Base-by-base conservation (phyloP, 805 yeast genomes). In the Scheffersomyces stipitis region DNA sequence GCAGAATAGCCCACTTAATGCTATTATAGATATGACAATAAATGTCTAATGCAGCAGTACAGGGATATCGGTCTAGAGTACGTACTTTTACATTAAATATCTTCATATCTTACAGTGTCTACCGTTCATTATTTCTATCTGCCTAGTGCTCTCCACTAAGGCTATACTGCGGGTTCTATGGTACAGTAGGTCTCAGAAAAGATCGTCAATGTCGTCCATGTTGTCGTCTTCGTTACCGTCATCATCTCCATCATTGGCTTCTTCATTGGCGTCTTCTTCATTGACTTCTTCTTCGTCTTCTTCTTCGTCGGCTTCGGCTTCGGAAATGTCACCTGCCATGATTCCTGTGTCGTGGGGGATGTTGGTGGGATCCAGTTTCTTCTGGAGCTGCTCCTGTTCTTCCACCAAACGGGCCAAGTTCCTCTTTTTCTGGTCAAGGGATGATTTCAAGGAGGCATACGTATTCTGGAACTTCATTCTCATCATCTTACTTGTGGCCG, bases 401-500 rank as follows among this genome's bases (percentile, higher is more conserved):
- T 54, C 64, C 5, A 48, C 34, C 16, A 56, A 40, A 41, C 52
- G 60, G 27, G 54, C 52, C 49, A 89, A 66, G 51, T 83, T 88
- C 41, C 81, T 71, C 61, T 75, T 76, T 67, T 91, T 93, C 53
- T 80, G 73, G 37, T 88, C 96, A 41, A 88, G 73, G 50, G 91
- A 96, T 37, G 82, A 80, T 58, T 80, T 81, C 53, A 93, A 72
- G 42, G 90, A 81, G 40, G 74, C 76, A 34, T 87, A 85, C 34
- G 84, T 89, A 46, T 85, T 93, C 50, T 82, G 73, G 57, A 90
- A 86, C 64, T 97, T 82, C 60, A 83, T 85, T 54, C 83, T 80
- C 78, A 93, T 74, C 64, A 91, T 83, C 49, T 91, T 90, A 55
- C 88, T 88, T 33, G 80, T 73, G 3, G 90, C 89, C 5, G 81